Conservation (phyloP, 2,329 filamentous ascomycete species). For the Cryphonectria carpinicola region DNA sequence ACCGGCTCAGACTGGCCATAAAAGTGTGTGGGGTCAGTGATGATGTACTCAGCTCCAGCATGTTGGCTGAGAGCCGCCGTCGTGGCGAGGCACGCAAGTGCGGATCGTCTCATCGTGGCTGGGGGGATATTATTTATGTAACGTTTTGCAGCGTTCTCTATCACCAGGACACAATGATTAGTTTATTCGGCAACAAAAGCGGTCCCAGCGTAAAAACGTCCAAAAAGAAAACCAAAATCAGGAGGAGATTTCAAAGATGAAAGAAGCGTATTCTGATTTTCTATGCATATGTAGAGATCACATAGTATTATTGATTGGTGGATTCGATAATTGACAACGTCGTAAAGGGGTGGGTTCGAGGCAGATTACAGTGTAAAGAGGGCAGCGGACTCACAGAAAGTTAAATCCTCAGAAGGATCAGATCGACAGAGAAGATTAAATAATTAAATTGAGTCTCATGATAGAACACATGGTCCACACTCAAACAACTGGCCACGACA, state of each 20-base stretch:
- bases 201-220: neutral
- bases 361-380: neutral
- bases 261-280: neutral
- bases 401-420: neutral
- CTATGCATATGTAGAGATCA: neutral
- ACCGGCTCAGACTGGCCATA: conserved; percentile 17
- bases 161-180: neutral
- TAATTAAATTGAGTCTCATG: neutral
- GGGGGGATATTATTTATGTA: neutral
- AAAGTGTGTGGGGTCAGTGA: conserved; percentile 9
- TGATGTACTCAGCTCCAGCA: conserved; percentile 1
- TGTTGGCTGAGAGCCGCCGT: neutral
- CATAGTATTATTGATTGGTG: neutral
- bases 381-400: neutral
- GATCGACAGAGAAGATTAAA: neutral
- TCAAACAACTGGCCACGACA: neutral
- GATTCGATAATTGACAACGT: neutral
- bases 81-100: conserved; percentile 4
- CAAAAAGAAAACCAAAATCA: neutral
- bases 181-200: neutral
- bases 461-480: neutral
- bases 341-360: neutral
- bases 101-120: conserved; percentile 7
- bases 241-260: neutral
- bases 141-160: neutral